phyloP scores from a whole-genome alignment of 441 rosid genomes.

The Biscutella auriculata region DNA sequence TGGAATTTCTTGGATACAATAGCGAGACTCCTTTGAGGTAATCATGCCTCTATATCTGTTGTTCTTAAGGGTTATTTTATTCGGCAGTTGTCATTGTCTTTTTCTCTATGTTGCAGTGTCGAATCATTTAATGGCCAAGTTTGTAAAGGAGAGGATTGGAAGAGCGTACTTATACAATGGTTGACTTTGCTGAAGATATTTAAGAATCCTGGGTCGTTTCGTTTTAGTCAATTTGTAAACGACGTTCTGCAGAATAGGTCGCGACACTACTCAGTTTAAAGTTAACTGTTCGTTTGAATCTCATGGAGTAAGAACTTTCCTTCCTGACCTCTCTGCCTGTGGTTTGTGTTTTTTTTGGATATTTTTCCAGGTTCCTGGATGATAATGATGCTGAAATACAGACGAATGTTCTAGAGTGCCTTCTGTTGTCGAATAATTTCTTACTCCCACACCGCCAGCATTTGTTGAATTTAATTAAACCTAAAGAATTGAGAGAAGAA shows the following conservation, averaged over 20 bases:
- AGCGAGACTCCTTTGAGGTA: conserved; percentile 47
- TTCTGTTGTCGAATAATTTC: conserved; percentile 64
- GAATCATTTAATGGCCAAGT: conserved; percentile 37
- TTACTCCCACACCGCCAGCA: conserved; percentile 68
- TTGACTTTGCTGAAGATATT: conserved; percentile 62
- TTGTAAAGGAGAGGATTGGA: conserved; percentile 82
- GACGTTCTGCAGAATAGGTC: conserved; percentile 72
- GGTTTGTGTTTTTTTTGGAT: conserved; percentile 10
- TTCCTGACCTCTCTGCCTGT: conserved; percentile 10
- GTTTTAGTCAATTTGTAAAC: conserved; percentile 54
- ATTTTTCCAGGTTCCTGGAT: conserved; percentile 66
- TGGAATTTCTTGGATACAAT: conserved; percentile 73
- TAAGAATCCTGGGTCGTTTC: conserved; percentile 56
- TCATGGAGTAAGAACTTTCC: conserved; percentile 1
- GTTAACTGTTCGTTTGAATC: background rate
- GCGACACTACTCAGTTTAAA: conserved; percentile 15
- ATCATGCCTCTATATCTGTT: conserved; percentile 10
- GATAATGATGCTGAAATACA: conserved; percentile 82
- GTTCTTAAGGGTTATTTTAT: background rate
- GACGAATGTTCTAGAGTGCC: conserved; percentile 74
- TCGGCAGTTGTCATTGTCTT: background rate
- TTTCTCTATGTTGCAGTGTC: conserved; percentile 37
- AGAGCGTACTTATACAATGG: conserved; percentile 74
- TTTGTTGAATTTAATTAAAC: conserved; percentile 68
- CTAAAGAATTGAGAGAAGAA: conserved; percentile 73